Evolutionary conservation across 2,329 filamentous ascomycete species (phyloP), one percentile per base, ranked within the genome.

Genomic region (Fusarium ambrosium): DNA sequence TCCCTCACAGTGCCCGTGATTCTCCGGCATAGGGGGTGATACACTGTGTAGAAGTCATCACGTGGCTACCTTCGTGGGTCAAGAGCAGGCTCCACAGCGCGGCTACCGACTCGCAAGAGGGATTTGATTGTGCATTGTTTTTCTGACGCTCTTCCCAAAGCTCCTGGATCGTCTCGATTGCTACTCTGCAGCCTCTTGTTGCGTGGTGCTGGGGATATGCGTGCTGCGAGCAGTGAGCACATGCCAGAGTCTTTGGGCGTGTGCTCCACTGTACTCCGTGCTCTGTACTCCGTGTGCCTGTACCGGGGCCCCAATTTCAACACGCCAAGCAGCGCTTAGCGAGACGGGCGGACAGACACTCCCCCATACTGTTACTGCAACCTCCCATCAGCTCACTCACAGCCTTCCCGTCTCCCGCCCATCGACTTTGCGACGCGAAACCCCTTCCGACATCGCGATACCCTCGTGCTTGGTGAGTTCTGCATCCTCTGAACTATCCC

Each of bases 11-110:
- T 82, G 73, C 36, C 37, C 48, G 39, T 56, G 20, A 18, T 43
- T 36, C 22, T 48, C 75, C 69, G 72, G 65, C 65, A 61, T 24
- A 37, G 39, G 27, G 45, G 34, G 14, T 4, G 2, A 10, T 32
- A 9, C 32, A 82, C 81, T 81, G 81, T 82, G 65, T 48, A 41
- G 60, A 48, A 16, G n/a, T 8, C 70, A 78, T 84, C 82, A 84
- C 82, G 82, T 84, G 82, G 76, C 78, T 65, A 61, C 29, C 72
- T 73, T 82, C 80, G 80, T 82, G 79, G 81, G 78, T 77, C 77
- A 72, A 70, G 68, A 66, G 39, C 63, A 55, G 72, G 66, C 67
- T 77, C 78, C 79, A 80, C 76, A 72, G 71, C 67, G 66, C 72
- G 68, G 66, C 64, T 69, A 60, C 68, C 66, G 45, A 69, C 64